These are phyloP conservation scores for Ochetophila trinervis DNA, from an alignment of 306 rosid genomes.

Conservation along the genomic window DNA sequence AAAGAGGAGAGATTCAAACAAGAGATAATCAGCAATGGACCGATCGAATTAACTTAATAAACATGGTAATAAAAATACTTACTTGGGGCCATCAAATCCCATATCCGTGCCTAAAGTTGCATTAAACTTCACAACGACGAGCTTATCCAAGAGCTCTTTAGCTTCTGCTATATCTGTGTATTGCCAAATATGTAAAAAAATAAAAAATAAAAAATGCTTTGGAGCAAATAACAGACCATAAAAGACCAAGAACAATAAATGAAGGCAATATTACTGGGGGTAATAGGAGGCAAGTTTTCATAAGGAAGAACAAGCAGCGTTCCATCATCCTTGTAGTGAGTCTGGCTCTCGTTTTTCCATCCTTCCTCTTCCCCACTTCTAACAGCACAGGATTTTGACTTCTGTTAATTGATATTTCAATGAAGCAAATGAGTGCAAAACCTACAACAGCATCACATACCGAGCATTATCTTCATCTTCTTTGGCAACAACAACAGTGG, in stretches of 20 bases:
- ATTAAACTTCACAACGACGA: slow-evolving; percentile 64
- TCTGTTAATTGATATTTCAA: background rate
- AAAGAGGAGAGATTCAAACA: background rate
- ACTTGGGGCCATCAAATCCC: slow-evolving; percentile 63
- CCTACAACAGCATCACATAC: background rate
- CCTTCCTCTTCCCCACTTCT: background rate
- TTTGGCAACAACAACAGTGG: background rate
- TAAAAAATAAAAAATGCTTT: too few relatives aligned
- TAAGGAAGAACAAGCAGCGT: too few relatives aligned
- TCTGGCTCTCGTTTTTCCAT: too few relatives aligned
- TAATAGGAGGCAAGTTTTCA: too few relatives aligned
- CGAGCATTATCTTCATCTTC: background rate
- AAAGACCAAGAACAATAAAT: too few relatives aligned
- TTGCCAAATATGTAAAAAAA: too few relatives aligned
- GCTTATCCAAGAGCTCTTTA: slow-evolving; percentile 61
- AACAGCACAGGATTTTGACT: background rate
- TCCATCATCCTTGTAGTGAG: too few relatives aligned
- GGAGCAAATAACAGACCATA: too few relatives aligned
- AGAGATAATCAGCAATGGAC: background rate
- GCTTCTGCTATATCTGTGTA: slow-evolving; percentile 43
- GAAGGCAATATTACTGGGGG: too few relatives aligned
- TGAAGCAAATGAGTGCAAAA: background rate
- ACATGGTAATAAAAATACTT: slow-evolving; percentile 11
- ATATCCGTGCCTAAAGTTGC: slow-evolving; percentile 34
- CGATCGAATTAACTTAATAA: background rate